Evolutionary conservation across 2,329 filamentous ascomycete genomes (phyloP), one percentile per base, ranked within the genome.

Genomic region (Xylariaceae sp.): DNA sequence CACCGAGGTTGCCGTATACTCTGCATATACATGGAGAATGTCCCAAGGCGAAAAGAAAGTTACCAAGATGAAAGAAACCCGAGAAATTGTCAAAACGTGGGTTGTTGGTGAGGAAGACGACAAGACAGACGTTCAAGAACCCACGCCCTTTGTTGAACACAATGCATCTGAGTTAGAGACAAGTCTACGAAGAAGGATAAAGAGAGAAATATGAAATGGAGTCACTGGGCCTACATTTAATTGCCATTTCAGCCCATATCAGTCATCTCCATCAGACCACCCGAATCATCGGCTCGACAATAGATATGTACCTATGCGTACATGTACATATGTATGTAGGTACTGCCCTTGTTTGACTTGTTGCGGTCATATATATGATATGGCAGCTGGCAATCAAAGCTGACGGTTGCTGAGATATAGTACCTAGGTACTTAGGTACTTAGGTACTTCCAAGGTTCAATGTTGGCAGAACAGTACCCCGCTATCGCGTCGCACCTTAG

Each of bases 1-100:
- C 29, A 90, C 90, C 0, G 91, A 95, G 72, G 88, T 94, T 1
- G 87, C 83, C 1, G 87, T 95, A 5, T 94, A 94, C 69, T 82
- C 83, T 6, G 88, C 87, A 4, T 95, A 92, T 69, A 79, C 91
- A 40, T 85, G 88, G 78, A 84, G 89, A 59, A 80, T 93, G 66
- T 79, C 82, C 1, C 82, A 92, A 64, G 87, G 88, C 1, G 90
- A 88, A 70, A 78, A 79, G 61, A 84, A 81, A 62, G 86, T 89
- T 61, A 80, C 78, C 55, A 81, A 78, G 54, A 76, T 81, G 37
- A 82, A 81, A 33, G 90, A 92, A 73, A 79, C 84, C 16, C 90
- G 86, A 73, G 78, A 90, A 68, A 82, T 94, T 24, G 75, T 90
- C 16, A 81, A 88, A 61, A 91, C 86, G 2, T 93, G 90, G 90